Conservation (phyloP, 2,329 filamentous ascomycete genomes). For the Coniochaeta prunicola region DNA sequence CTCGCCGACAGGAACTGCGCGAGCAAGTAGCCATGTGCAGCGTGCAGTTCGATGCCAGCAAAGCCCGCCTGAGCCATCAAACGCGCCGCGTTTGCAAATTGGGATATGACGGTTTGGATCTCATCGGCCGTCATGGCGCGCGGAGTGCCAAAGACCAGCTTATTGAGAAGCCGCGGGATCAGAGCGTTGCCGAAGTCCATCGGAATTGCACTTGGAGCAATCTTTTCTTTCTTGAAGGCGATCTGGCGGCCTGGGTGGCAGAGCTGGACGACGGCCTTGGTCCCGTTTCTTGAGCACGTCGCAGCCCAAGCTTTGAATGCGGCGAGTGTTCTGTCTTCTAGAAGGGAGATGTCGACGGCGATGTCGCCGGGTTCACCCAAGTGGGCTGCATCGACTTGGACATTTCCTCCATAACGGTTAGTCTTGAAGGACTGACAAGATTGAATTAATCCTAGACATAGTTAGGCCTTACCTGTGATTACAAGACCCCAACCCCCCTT, state of each 20-base stretch:
- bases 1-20: slow-evolving; percentile 46
- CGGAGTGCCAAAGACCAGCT: slow-evolving; percentile 42
- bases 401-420: no score
- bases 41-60: slow-evolving; percentile 37
- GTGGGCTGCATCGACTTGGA: slow-evolving; percentile 31
- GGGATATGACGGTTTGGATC: slow-evolving; percentile 42
- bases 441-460: no score
- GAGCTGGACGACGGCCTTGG: slow-evolving; percentile 52
- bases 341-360: slow-evolving; percentile 21
- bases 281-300: slow-evolving; percentile 29
- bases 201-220: slow-evolving; percentile 33
- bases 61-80: slow-evolving; percentile 38
- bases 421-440: no score
- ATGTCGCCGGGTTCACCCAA: slow-evolving; percentile 27
- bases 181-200: slow-evolving; percentile 31
- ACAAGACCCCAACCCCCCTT: slow-evolving; percentile 45
- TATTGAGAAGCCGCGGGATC: slow-evolving; percentile 21
- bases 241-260: slow-evolving; percentile 55
- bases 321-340: slow-evolving; percentile 18
- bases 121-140: slow-evolving; percentile 47
- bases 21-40: slow-evolving; percentile 50
- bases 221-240: slow-evolving; percentile 37
- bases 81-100: slow-evolving; percentile 45
- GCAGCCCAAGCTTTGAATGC: slow-evolving; percentile 37
- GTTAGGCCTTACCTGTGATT: no score